Evolutionary conservation across 1,139 yeast genomes (phyloP).

Genomic region (Protomyces gravidus): DNA sequence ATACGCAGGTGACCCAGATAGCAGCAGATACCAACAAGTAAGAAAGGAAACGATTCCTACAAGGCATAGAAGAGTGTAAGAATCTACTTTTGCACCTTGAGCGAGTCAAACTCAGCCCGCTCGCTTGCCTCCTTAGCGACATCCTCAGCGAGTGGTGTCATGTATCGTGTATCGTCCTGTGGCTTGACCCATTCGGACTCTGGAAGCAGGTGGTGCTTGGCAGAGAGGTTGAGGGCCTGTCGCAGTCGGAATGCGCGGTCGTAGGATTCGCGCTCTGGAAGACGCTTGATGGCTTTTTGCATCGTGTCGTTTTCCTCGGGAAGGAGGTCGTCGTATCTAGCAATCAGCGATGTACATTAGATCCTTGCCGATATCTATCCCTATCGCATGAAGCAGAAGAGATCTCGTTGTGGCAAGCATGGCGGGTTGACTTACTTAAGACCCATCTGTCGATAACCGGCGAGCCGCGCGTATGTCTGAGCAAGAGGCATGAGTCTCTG

Average conservation of each 20-base stretch:
- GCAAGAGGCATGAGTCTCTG: slow-evolving; percentile 28
- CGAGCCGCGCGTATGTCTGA: slow-evolving; percentile 28
- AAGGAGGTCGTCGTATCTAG: slow-evolving; percentile 73
- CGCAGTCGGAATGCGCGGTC: slow-evolving; percentile 88
- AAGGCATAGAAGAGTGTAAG: not conserved
- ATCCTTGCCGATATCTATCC: not conserved
- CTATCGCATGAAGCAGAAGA: not conserved
- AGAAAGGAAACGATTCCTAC: not conserved
- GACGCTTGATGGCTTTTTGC: slow-evolving; percentile 83
- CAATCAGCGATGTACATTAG: no score
- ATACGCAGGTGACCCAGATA: no score
- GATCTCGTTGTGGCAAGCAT: not conserved
- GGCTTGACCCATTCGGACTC: slow-evolving; percentile 70
- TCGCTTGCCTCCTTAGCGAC: slow-evolving; percentile 28
- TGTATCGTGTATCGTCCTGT: slow-evolving; percentile 78
- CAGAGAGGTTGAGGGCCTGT: slow-evolving; percentile 83
- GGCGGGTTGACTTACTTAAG: slow-evolving; percentile 21
- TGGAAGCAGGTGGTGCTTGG: slow-evolving; percentile 82
- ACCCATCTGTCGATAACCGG: slow-evolving; percentile 32
- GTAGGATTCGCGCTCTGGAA: slow-evolving; percentile 77
- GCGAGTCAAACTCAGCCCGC: slow-evolving; percentile 30
- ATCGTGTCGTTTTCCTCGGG: slow-evolving; percentile 80
- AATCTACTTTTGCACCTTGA: slow-evolving; percentile 14
- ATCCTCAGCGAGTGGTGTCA: slow-evolving; percentile 52
- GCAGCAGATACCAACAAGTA: not conserved